Conservation (phyloP, 805 yeast genomes). For the Teunomyces panamensis region DNA sequence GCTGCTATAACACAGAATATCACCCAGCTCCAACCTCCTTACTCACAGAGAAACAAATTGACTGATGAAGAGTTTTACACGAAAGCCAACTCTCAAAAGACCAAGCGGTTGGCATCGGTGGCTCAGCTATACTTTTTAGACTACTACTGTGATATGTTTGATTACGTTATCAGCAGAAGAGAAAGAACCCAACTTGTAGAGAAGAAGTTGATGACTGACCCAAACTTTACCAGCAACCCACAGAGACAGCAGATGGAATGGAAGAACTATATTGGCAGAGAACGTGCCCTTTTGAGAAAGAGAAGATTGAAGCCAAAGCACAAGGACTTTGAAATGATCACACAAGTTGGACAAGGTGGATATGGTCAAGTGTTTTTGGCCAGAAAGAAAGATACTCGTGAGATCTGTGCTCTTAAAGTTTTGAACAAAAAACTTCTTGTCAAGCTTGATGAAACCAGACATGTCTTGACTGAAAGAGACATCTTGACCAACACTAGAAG, state of each 20-base stretch:
- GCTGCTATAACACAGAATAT: constrained; percentile 25
- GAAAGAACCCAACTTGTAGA: constrained; percentile 75
- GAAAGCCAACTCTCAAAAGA: constrained; percentile 68
- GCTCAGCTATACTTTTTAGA: constrained; percentile 93
- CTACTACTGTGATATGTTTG: constrained; percentile 93
- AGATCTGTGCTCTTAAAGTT: constrained; percentile 92
- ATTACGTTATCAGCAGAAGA: constrained; percentile 83
- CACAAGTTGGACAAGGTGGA: constrained; percentile 99
- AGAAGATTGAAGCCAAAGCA: constrained; percentile 89
- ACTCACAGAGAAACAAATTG: constrained; percentile 14
- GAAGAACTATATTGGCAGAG: constrained; percentile 79
- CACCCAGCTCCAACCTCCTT: constrained; percentile 30
- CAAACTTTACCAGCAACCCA: constrained; percentile 36
- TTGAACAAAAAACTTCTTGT: constrained; percentile 81
- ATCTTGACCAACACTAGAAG: constrained; percentile 93
- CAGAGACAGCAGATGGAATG: constrained; percentile 49
- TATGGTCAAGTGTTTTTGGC: constrained; percentile 98
- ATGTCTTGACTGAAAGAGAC: constrained; percentile 93
- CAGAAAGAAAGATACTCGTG: constrained; percentile 88
- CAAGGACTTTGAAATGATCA: constrained; percentile 92
- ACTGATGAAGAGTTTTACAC: constrained; percentile 47
- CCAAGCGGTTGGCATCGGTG: constrained; percentile 83
- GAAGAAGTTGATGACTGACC: constrained; percentile 49
- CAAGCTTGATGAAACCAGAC: constrained; percentile 92
- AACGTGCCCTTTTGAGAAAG: constrained; percentile 78